Conservation (phyloP, 371 early-diverging fungal species). For the Dentiscutata heterogama region DNA sequence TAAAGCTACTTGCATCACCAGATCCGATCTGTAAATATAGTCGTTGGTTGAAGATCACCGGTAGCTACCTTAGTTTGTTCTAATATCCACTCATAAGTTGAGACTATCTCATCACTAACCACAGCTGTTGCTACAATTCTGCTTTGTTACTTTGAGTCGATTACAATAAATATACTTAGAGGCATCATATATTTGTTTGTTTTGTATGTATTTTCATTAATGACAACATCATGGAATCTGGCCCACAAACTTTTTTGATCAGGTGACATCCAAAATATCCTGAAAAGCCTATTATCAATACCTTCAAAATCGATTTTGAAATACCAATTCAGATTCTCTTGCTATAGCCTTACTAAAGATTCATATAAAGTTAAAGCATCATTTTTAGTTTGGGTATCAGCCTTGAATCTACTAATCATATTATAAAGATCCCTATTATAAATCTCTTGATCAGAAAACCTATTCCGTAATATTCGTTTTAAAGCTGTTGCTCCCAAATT, state of each 20-base stretch:
- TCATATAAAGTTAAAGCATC: not conserved
- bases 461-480: not conserved
- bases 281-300: not conserved
- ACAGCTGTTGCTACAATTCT: slow-evolving; percentile 3
- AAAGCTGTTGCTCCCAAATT: not conserved
- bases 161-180: slow-evolving; percentile 36
- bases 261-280: slow-evolving; percentile 48
- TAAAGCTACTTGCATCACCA: not conserved
- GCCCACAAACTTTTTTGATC: slow-evolving; percentile 28
- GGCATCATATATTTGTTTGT: slow-evolving; percentile 46
- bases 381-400: not conserved
- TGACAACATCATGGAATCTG: slow-evolving; percentile 45
- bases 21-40: not conserved
- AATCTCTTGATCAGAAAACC: not conserved
- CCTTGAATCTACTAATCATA: not conserved
- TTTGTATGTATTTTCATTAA: slow-evolving; percentile 45
- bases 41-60: not conserved
- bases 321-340: not conserved
- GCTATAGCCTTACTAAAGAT: not conserved
- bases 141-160: slow-evolving; percentile 43
- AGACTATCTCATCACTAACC: slow-evolving; percentile 34
- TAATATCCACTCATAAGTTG: slow-evolving; percentile 41
- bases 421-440: not conserved
- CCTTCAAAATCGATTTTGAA: too few relatives aligned
- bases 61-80: not conserved